Evolutionary conservation across 1,139 yeast genomes (phyloP).

Genomic region (Lodderomyces pseudojiufengensis): DNA sequence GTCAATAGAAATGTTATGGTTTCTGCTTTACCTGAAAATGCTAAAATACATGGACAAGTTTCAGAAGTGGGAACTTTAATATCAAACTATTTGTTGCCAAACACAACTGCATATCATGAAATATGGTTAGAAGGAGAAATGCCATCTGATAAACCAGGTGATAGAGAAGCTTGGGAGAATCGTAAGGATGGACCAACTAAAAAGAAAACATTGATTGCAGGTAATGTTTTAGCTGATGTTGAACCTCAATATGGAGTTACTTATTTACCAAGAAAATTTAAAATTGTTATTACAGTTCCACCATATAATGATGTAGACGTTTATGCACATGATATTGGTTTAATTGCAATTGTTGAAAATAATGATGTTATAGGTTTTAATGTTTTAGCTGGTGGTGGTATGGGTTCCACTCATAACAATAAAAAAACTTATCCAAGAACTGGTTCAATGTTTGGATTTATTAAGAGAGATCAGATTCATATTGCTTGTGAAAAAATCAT

Average conservation of each 20-base stretch:
- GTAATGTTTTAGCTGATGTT: slow-evolving; percentile 77
- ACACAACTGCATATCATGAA: slow-evolving; percentile 94
- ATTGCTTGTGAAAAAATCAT: slow-evolving; percentile 86
- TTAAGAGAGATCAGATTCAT: slow-evolving; percentile 62
- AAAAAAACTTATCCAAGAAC: slow-evolving; percentile 95
- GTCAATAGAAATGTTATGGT: slow-evolving; percentile 95
- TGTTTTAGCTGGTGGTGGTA: slow-evolving; percentile 95
- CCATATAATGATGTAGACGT: slow-evolving; percentile 97
- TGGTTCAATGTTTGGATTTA: slow-evolving; percentile 82
- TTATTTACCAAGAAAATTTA: slow-evolving; percentile 93
- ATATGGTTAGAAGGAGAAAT: slow-evolving; percentile 93
- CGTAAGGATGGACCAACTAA: slow-evolving; percentile 78
- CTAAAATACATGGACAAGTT: slow-evolving; percentile 76
- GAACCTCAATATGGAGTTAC: slow-evolving; percentile 89
- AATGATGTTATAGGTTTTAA: slow-evolving; percentile 73
- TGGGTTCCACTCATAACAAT: slow-evolving; percentile 98
- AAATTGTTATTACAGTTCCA: slow-evolving; percentile 91
- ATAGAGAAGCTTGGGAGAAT: slow-evolving; percentile 66
- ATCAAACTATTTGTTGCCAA: slow-evolving; percentile 81
- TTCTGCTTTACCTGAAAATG: slow-evolving; percentile 82
- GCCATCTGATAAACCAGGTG: slow-evolving; percentile 63
- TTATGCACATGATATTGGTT: slow-evolving; percentile 91
- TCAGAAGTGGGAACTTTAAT: slow-evolving; percentile 59
- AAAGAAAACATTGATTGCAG: slow-evolving; percentile 78
- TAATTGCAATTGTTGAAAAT: slow-evolving; percentile 80